phyloP scores from a whole-genome alignment of 345 rosid genomes.

The Gossypium rotundifolium region DNA sequence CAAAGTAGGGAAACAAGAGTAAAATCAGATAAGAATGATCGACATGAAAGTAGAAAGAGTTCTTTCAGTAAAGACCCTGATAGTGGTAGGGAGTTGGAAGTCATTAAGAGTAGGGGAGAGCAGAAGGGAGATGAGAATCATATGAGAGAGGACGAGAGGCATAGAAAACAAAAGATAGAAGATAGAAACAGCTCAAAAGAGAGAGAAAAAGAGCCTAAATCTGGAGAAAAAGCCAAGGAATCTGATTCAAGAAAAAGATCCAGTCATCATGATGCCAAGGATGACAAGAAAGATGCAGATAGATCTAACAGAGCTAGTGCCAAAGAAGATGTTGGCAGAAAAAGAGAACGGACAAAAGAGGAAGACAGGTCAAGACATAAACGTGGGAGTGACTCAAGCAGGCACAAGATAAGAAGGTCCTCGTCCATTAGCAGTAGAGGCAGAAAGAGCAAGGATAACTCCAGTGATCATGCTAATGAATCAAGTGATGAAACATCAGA shows the following conservation, averaged over 20 bases:
- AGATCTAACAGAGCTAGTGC: conserved; percentile 41
- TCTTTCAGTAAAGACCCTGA: conserved; percentile 6
- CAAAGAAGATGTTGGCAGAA: conserved; percentile 11
- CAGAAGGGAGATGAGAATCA: conserved; percentile 10
- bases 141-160: conserved; percentile 6
- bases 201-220: conserved; percentile 35
- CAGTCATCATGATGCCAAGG: conserved; percentile 32
- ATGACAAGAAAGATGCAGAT: conserved; percentile 48
- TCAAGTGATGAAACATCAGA: conserved; percentile 66
- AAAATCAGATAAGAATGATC: conserved; percentile 33
- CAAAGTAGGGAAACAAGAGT: conserved; percentile 30
- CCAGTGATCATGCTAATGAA: conserved; percentile 24
- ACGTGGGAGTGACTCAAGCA: conserved; percentile 38
- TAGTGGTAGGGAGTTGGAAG: conserved; percentile 6
- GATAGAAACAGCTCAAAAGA: conserved; percentile 41
- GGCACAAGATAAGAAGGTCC: conserved; percentile 62
- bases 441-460: conserved; percentile 43
- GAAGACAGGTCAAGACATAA: conserved; percentile 11
- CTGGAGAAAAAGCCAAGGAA: conserved; percentile 39
- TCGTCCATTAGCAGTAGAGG: conserved; percentile 52
- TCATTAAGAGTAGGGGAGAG: conserved; percentile 3
- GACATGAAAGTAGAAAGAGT: conserved; percentile 36
- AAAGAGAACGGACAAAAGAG: conserved; percentile 7
- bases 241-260: conserved; percentile 46
- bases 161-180: conserved; percentile 4